These are phyloP conservation scores for Anthracocystis walkeri DNA, from an alignment of 1,284 basidiomycete species.

Conservation along the genomic window DNA sequence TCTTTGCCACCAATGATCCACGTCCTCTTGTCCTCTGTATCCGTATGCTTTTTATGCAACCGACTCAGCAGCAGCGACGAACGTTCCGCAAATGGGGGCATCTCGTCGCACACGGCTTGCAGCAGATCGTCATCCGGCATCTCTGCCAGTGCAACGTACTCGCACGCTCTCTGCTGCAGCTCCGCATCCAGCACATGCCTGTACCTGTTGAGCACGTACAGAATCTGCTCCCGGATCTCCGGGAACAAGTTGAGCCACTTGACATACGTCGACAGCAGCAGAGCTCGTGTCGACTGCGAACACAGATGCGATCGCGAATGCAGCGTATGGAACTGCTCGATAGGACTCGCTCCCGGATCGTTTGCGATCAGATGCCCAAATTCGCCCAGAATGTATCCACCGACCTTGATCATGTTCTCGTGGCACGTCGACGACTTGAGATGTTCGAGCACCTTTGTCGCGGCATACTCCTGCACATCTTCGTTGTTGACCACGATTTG, in stretches of 20 bases:
- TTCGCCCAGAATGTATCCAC: conserved; percentile 96
- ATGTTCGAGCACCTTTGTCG: conserved; percentile 91
- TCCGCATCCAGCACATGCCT: conserved; percentile 94
- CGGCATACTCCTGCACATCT: conserved; percentile 88
- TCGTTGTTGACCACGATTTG: conserved; percentile 99
- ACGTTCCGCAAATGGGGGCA: conserved; percentile 96
- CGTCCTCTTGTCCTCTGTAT: conserved; percentile 83
- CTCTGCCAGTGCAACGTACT: conserved; percentile 63
- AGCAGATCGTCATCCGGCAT: conserved; percentile 83
- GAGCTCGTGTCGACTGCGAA: conserved; percentile 87
- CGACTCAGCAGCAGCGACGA: conserved; percentile 84
- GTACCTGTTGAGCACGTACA: conserved; percentile 97
- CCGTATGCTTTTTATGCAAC: conserved; percentile 86
- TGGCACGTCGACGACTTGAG: conserved; percentile 89
- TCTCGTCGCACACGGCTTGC: conserved; percentile 96
- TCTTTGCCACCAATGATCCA: conserved; percentile 96
- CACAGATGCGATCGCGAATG: conserved; percentile 97
- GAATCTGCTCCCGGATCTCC: conserved; percentile 92
- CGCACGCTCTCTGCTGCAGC: conserved; percentile 94
- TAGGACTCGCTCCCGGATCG: conserved; percentile 88
- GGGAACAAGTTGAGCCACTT: conserved; percentile 99
- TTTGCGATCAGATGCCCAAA: conserved; percentile 94
- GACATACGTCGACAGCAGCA: conserved; percentile 95
- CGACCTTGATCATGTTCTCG: conserved; percentile 96
- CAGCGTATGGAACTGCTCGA: conserved; percentile 92